These are phyloP conservation scores for Ogataea hybrid DNA, from an alignment of 1,139 yeast species.

Conservation along the genomic window DNA sequence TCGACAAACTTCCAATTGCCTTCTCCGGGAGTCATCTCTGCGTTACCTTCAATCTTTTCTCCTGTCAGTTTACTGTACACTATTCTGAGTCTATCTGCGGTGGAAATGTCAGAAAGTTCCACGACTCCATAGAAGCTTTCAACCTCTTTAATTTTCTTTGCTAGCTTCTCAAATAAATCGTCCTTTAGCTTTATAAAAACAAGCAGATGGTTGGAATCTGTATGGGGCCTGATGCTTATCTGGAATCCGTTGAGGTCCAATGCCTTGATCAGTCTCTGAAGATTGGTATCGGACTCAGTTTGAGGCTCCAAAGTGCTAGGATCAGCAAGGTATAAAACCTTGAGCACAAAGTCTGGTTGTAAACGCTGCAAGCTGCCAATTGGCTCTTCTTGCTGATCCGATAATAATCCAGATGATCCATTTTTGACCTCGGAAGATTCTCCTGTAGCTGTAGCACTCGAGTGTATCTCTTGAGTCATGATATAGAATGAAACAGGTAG, in stretches of 20 bases:
- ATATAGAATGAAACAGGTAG: slow-evolving; percentile 3
- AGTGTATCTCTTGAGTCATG: slow-evolving; percentile 3
- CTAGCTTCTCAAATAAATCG: slow-evolving; percentile 32
- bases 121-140: slow-evolving; percentile 42
- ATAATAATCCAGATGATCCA: not conserved
- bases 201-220: slow-evolving; percentile 37
- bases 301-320: slow-evolving; percentile 32
- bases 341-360: slow-evolving; percentile 30
- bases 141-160: slow-evolving; percentile 30
- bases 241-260: slow-evolving; percentile 45
- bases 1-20: slow-evolving; percentile 56
- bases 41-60: slow-evolving; percentile 48
- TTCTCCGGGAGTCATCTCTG: slow-evolving; percentile 51
- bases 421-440: not conserved
- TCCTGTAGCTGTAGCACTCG: slow-evolving; percentile 4
- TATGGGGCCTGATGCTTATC: slow-evolving; percentile 57
- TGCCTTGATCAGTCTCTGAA: slow-evolving; percentile 38
- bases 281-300: slow-evolving; percentile 35
- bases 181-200: slow-evolving; percentile 52
- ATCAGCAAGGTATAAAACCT: slow-evolving; percentile 25
- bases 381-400: not conserved
- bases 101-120: slow-evolving; percentile 35
- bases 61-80: slow-evolving; percentile 50
- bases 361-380: slow-evolving; percentile 16
- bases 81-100: slow-evolving; percentile 55